Evolutionary conservation across 495 filamentous ascomycete species (phyloP).

Genomic region (Zalerion maritima): DNA sequence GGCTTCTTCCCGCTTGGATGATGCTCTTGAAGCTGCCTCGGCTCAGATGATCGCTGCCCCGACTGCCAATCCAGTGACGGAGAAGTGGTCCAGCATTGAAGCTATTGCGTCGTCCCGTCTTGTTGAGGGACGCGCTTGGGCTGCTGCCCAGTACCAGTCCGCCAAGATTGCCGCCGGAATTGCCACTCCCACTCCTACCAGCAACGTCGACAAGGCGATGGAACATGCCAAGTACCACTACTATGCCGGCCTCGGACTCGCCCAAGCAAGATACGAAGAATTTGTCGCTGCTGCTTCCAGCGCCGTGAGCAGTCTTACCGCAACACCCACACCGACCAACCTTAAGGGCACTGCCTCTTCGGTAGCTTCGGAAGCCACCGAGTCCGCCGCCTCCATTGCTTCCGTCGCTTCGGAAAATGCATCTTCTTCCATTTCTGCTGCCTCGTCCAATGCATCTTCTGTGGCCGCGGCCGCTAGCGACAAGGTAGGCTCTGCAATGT

Average conservation of each 20-base stretch:
- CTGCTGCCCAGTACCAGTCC: constrained; percentile 48
- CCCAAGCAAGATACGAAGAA: constrained; percentile 61
- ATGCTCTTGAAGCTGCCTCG: constrained; percentile 32
- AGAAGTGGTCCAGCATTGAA: constrained; percentile 24
- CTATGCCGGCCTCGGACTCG: constrained; percentile 61
- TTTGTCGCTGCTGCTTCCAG: constrained; percentile 55
- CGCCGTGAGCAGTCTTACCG: constrained; percentile 37
- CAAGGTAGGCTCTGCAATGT: constrained; percentile 31
- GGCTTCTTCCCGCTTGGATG: constrained; percentile 42
- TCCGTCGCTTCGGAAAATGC: constrained; percentile 17
- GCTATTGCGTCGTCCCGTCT: constrained; percentile 51
- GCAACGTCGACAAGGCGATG: constrained; percentile 34
- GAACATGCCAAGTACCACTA: constrained; percentile 54
- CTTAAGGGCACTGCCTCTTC: constrained; percentile 26
- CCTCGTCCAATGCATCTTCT: constrained; percentile 22
- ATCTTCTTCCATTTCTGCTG: constrained; percentile 29
- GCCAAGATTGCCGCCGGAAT: constrained; percentile 41
- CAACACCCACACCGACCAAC: constrained; percentile 33
- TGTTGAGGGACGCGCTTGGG: constrained; percentile 45
- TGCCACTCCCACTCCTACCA: constrained; percentile 37
- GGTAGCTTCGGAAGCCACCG: constrained; percentile 14
- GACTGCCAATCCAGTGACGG: constrained; percentile 18
- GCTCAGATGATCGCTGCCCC: constrained; percentile 29
- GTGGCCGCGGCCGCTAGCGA: constrained; percentile 32
- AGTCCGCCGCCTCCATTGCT: constrained; percentile 16